phyloP scores from a whole-genome alignment of 1,284 basidiomycete species.

The Dichomitus squalens region DNA sequence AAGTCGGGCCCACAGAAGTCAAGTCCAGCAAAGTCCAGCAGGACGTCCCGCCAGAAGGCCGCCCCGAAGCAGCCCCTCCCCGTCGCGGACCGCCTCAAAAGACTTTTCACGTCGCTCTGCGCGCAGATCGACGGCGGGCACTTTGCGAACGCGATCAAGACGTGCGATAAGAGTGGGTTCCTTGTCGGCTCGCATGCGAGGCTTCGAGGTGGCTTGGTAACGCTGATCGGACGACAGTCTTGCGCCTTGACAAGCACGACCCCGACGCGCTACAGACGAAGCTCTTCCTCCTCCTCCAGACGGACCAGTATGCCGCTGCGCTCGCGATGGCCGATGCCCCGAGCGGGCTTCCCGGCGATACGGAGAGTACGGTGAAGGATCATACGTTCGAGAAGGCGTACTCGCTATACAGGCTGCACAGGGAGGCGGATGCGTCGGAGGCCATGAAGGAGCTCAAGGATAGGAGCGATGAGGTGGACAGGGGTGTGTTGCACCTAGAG shows the following conservation, averaged over 20 bases:
- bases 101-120: constrained; percentile 76
- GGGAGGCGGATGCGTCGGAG: constrained; percentile 64
- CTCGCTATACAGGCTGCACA: constrained; percentile 78
- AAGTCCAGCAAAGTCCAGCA: too few relatives aligned
- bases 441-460: constrained; percentile 54
- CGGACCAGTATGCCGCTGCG: constrained; percentile 72
- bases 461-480: constrained; percentile 43
- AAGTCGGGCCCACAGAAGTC: too few relatives aligned
- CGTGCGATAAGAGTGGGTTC: constrained; percentile 83
- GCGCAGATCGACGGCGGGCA: constrained; percentile 86
- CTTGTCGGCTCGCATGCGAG: too few relatives aligned
- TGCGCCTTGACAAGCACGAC: constrained; percentile 69
- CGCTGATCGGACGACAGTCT: constrained; percentile 48
- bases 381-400: constrained; percentile 78
- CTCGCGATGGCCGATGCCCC: constrained; percentile 46
- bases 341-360: not conserved
- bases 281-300: constrained; percentile 82
- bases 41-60: too few relatives aligned
- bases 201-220: too few relatives aligned
- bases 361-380: constrained; percentile 24
- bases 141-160: constrained; percentile 81
- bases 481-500: constrained; percentile 78
- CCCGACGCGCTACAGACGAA: constrained; percentile 77
- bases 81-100: constrained; percentile 62
- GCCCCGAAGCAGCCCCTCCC: constrained; percentile 53